Evolutionary conservation across 495 filamentous ascomycete species (phyloP).

Genomic region (Penicillium parvum): DNA sequence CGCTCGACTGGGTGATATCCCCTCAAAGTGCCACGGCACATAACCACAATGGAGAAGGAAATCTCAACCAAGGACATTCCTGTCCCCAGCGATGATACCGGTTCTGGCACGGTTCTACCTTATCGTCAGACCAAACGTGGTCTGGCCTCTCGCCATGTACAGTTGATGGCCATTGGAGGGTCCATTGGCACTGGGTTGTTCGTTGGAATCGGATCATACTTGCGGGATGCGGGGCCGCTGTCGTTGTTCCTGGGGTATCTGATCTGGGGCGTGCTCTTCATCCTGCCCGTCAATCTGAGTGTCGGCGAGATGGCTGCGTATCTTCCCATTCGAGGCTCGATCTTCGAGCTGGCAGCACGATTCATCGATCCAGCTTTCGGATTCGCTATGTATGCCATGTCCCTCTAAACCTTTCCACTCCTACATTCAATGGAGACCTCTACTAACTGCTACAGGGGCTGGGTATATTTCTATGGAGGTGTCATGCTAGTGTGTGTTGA

Average conservation of each 20-base stretch:
- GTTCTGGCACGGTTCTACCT: conserved; percentile 14
- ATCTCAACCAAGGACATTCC: conserved; percentile 8
- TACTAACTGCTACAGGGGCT: conserved; percentile 27
- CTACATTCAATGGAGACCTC: conserved; percentile 1
- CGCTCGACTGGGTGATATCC: not conserved
- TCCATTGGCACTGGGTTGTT: conserved; percentile 76
- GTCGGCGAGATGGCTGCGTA: conserved; percentile 66
- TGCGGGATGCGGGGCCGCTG: conserved; percentile 60
- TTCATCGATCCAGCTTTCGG: conserved; percentile 68
- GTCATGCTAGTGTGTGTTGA: conserved; percentile 57
- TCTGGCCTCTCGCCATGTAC: conserved; percentile 59
- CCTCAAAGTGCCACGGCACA: conserved; percentile 2
- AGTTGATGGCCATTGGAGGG: conserved; percentile 69
- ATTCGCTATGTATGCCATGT: conserved; percentile 54
- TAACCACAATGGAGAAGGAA: conserved; percentile 27
- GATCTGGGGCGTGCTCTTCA: conserved; percentile 29
- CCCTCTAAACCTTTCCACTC: not conserved
- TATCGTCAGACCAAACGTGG: conserved; percentile 46
- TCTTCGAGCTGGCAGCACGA: conserved; percentile 65
- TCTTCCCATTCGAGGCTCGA: conserved; percentile 67
- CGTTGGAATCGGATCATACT: conserved; percentile 65
- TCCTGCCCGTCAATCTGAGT: conserved; percentile 34
- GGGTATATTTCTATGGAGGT: conserved; percentile 36
- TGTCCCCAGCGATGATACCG: conserved; percentile 16
- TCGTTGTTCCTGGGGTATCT: conserved; percentile 64